These are phyloP conservation scores for Daldinia bambusicola DNA, from an alignment of 495 filamentous ascomycete species.

Conservation along the genomic window DNA sequence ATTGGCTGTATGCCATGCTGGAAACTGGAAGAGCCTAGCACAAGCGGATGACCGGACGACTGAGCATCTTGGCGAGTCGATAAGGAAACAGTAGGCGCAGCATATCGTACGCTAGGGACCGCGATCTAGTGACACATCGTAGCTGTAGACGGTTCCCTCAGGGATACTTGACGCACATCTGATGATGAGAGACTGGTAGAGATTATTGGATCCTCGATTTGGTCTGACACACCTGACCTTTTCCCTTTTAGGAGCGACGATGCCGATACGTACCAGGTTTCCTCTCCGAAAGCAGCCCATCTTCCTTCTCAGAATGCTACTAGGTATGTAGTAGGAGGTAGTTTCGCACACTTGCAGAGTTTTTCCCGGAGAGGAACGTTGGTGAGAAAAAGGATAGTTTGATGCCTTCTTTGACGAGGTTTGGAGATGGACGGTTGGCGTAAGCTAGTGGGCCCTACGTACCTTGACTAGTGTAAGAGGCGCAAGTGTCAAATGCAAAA, in stretches of 20 bases:
- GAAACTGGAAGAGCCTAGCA: constrained; percentile 37
- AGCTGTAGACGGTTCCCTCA: constrained; percentile 45
- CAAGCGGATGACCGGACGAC: constrained; percentile 43
- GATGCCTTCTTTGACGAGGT: constrained; percentile 34
- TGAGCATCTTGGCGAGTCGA: constrained; percentile 44
- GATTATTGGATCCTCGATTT: constrained; percentile 43
- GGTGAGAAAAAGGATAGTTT: constrained; percentile 20
- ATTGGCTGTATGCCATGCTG: constrained; percentile 40
- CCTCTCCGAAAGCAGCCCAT: constrained; percentile 26
- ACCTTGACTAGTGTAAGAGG: constrained; percentile 34
- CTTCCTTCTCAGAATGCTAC: neutral
- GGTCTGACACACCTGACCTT: constrained; percentile 46
- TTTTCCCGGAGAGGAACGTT: constrained; percentile 22
- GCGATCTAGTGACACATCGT: constrained; percentile 47
- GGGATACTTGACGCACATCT: constrained; percentile 45
- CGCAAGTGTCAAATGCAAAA: constrained; percentile 44
- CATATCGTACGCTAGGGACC: constrained; percentile 40
- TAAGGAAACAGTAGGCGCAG: constrained; percentile 44
- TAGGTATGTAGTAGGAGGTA: constrained; percentile 1
- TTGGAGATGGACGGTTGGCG: constrained; percentile 25
- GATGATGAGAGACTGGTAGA: constrained; percentile 39
- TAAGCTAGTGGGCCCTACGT: constrained; percentile 40
- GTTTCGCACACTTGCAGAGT: constrained; percentile 18
- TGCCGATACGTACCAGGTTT: constrained; percentile 36
- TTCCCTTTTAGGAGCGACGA: constrained; percentile 44